These are phyloP conservation scores for Colletotrichum karsti DNA, from an alignment of 2,329 filamentous ascomycete species.

Conservation along the genomic window DNA sequence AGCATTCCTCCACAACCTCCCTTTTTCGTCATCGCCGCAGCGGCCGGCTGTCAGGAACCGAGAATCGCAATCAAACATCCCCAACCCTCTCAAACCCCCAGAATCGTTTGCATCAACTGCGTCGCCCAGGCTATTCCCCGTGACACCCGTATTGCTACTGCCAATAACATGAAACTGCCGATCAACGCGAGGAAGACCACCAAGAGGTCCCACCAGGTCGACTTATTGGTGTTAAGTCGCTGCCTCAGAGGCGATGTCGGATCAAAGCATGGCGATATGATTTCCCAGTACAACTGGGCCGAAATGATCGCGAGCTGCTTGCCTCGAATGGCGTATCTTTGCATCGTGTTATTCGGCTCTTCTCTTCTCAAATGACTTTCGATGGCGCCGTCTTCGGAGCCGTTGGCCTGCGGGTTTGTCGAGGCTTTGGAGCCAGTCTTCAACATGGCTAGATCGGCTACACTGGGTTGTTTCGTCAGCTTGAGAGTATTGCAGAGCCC, in stretches of 20 bases:
- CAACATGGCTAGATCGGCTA: background rate
- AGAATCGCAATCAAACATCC: conserved; percentile 18
- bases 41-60: conserved; percentile 13
- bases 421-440: conserved; percentile 9
- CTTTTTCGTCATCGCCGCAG: conserved; percentile 18
- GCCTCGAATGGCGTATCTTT: conserved; percentile 7
- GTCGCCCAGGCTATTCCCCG: conserved; percentile 16
- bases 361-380: conserved; percentile 24
- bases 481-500: background rate
- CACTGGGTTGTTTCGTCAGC: background rate
- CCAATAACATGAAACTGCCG: conserved; percentile 12
- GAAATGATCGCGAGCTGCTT: conserved; percentile 10
- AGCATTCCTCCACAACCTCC: conserved; percentile 10
- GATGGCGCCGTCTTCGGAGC: conserved; percentile 28
- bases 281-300: conserved; percentile 4
- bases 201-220: conserved; percentile 15
- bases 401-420: background rate
- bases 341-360: background rate
- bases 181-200: background rate
- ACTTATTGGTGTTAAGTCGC: conserved; percentile 14
- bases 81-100: conserved; percentile 1
- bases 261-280: conserved; percentile 21
- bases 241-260: conserved; percentile 21
- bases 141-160: conserved; percentile 1
- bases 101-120: background rate